Evolutionary conservation across 2,329 filamentous ascomycete genomes (phyloP).

Genomic region (Graphiopsis chlorocephala): DNA sequence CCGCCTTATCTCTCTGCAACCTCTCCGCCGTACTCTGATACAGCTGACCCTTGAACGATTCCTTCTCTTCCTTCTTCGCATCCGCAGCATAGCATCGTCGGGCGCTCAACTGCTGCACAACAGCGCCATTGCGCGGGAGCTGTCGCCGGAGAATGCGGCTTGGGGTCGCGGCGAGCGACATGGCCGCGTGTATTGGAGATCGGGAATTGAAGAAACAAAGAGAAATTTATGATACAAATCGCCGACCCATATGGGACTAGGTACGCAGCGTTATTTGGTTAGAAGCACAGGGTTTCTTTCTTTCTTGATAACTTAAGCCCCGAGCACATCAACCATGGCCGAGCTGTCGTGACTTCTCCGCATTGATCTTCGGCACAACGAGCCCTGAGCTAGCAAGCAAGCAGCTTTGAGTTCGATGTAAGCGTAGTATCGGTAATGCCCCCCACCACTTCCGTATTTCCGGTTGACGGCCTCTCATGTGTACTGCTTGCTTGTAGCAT

Average conservation of each 20-base stretch:
- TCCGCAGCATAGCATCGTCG: constrained; percentile 38
- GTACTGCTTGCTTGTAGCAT: neutral
- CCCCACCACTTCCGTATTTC: neutral
- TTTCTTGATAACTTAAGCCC: neutral
- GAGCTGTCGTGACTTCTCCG: constrained; percentile 6
- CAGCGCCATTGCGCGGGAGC: neutral
- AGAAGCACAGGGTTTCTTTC: neutral
- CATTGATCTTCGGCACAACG: neutral
- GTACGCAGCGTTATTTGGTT: too few relatives aligned
- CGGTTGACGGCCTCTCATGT: neutral
- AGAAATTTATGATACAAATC: neutral
- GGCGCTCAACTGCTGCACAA: constrained; percentile 9
- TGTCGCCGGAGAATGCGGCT: constrained; percentile 7
- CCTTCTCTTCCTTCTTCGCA: constrained; percentile 35
- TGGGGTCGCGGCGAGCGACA: constrained; percentile 12
- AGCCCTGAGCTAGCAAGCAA: neutral
- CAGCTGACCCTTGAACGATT: constrained; percentile 59
- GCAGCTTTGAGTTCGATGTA: neutral
- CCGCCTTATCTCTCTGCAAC: constrained; percentile 56
- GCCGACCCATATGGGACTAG: neutral
- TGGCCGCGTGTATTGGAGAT: neutral
- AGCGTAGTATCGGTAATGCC: neutral
- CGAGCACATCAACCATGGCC: neutral
- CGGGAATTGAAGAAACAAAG: neutral
- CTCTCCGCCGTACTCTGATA: constrained; percentile 61